Percentiles rank a stretch among this genome's conserved stretches.
These are phyloP conservation scores for Epichloe scottii DNA, from an alignment of 2,329 filamentous ascomycete species.

Conservation along the genomic window DNA sequence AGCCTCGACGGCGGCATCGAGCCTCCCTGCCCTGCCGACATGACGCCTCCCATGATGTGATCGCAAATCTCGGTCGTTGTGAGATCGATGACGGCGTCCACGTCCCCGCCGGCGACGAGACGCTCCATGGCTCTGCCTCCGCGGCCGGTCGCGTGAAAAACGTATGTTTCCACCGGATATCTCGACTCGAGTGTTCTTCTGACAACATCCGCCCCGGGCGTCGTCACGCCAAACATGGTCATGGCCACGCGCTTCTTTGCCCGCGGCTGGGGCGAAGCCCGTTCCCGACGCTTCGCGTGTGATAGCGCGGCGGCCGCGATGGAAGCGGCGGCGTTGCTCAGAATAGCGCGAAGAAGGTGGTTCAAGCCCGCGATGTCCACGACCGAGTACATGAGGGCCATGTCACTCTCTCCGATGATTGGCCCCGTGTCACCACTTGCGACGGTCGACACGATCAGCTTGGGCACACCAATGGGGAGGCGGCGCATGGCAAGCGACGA, in stretches of 20 bases:
- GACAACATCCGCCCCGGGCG: conserved; percentile 46
- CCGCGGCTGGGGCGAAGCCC: neutral
- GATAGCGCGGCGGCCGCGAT: conserved; percentile 44
- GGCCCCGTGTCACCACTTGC: conserved; percentile 52
- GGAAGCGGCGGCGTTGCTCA: conserved; percentile 50
- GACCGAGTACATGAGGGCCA: conserved; percentile 58
- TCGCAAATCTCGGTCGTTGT: conserved; percentile 61
- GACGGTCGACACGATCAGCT: conserved; percentile 58
- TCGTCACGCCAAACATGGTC: conserved; percentile 68
- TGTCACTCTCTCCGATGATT: conserved; percentile 56
- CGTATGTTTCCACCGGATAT: conserved; percentile 41
- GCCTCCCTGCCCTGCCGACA: conserved; percentile 45
- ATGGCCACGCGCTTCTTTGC: conserved; percentile 42
- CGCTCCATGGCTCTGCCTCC: conserved; percentile 59
- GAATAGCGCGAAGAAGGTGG: conserved; percentile 39
- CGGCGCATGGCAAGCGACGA: conserved; percentile 48
- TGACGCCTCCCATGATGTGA: conserved; percentile 47
- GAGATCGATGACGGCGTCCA: conserved; percentile 57
- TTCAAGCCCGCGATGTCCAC: conserved; percentile 60
- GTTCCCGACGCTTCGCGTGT: conserved; percentile 19
- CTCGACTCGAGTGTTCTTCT: conserved; percentile 34
- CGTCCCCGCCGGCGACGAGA: conserved; percentile 39
- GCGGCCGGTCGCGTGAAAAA: conserved; percentile 59
- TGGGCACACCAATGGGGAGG: conserved; percentile 54
- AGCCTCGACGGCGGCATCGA: conserved; percentile 42